These are phyloP conservation scores for Neocucurbitaria cava DNA, from an alignment of 2,329 filamentous ascomycete species.

Conservation along the genomic window DNA sequence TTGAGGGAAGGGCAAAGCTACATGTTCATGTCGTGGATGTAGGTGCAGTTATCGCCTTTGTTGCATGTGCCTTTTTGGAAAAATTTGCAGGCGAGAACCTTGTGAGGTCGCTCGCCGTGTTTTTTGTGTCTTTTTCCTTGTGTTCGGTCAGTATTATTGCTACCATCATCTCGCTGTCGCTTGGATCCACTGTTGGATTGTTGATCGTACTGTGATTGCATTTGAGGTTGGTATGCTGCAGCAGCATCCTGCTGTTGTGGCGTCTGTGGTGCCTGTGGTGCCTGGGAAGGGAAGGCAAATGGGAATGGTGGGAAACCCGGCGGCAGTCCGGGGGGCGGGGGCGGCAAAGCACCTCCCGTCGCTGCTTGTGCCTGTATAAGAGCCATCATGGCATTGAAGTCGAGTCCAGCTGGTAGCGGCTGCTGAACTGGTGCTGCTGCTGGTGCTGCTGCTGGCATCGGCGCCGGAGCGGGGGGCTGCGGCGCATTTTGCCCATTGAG, in stretches of 20 bases:
- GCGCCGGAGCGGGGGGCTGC: conserved; percentile 17
- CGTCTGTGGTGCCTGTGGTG: conserved; percentile 14
- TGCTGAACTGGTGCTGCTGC: conserved; percentile 23
- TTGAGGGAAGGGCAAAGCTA: neutral
- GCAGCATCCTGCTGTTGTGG: conserved; percentile 12
- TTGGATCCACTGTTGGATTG: conserved; percentile 44
- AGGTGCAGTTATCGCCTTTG: conserved; percentile 77
- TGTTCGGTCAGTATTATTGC: conserved; percentile 30
- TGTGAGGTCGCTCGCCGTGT: conserved; percentile 41
- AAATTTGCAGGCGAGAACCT: conserved; percentile 67
- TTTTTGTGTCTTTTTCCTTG: conserved; percentile 62
- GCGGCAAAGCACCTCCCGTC: conserved; percentile 22
- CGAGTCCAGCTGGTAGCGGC: conserved; percentile 21
- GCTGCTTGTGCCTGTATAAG: conserved; percentile 29
- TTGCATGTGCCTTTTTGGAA: conserved; percentile 74
- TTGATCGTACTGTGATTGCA: conserved; percentile 28
- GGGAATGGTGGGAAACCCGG: conserved; percentile 23
- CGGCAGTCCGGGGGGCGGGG: conserved; percentile 33
- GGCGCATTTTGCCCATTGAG: conserved; percentile 29
- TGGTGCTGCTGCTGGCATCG: conserved; percentile 14
- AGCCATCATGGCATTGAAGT: conserved; percentile 32
- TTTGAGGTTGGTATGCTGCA: conserved; percentile 17
- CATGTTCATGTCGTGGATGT: conserved; percentile 64
- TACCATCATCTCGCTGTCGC: conserved; percentile 42
- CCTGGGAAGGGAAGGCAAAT: conserved; percentile 22